These are phyloP conservation scores for Neoboletus subvelutipes DNA, from an alignment of 768 basidiomycete species.

Conservation along the genomic window DNA sequence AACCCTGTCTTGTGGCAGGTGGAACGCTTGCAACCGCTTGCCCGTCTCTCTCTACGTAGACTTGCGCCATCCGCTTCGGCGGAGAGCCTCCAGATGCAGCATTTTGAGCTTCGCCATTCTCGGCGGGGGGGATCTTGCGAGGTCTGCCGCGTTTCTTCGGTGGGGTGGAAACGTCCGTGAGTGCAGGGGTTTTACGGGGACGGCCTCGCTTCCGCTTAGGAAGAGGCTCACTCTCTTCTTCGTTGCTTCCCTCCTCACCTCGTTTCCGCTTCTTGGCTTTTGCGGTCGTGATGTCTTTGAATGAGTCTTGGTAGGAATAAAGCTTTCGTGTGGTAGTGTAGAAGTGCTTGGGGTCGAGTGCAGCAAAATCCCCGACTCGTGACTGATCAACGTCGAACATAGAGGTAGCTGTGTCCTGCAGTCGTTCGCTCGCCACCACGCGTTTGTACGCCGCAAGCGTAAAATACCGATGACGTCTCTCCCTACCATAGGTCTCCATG, in stretches of 20 bases:
- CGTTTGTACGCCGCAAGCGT: conserved; percentile 66
- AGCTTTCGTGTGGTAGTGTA: conserved; percentile 48
- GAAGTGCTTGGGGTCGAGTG: conserved; percentile 48
- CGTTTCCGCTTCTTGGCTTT: conserved; percentile 34
- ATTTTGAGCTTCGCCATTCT: not conserved
- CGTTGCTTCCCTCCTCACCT: conserved; percentile 23
- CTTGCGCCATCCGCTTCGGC: not conserved
- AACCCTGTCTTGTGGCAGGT: not conserved
- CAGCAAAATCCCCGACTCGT: conserved; percentile 54
- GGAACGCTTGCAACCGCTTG: not conserved
- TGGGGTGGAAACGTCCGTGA: conserved; percentile 8
- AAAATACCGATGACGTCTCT: conserved; percentile 85
- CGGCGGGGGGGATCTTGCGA: conserved; percentile 23
- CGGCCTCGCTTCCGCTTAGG: conserved; percentile 51
- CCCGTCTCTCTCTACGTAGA: not conserved
- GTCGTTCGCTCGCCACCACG: conserved; percentile 61
- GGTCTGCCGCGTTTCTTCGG: conserved; percentile 40
- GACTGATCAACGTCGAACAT: conserved; percentile 48
- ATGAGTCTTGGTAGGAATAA: conserved; percentile 47
- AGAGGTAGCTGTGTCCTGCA: conserved; percentile 50
- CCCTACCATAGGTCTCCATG: conserved; percentile 81
- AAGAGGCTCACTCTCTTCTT: conserved; percentile 19
- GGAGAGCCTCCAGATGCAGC: conserved; percentile 6
- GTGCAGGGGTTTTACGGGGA: conserved; percentile 43
- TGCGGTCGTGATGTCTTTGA: conserved; percentile 35